Evolutionary conservation across 2,329 filamentous ascomycete species (phyloP).

Genomic region (Xylariaceae sp.): DNA sequence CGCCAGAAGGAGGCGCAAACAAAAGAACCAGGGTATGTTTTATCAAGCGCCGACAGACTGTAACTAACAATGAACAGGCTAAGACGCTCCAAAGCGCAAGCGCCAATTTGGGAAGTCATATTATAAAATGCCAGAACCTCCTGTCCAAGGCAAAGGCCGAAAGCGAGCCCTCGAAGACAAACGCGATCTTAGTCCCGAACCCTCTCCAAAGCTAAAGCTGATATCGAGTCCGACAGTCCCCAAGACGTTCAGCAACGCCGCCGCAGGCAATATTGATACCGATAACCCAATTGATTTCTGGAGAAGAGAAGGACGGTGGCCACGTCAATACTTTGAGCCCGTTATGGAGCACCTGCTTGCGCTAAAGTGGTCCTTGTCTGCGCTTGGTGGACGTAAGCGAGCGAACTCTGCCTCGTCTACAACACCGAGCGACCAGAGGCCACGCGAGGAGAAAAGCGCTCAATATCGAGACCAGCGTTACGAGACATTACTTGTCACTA

Average conservation of each 20-base stretch:
- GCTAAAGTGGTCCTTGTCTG: slow-evolving; percentile 37
- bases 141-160: slow-evolving; percentile 3
- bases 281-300: slow-evolving; percentile 28
- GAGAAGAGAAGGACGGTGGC: slow-evolving; percentile 29
- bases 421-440: slow-evolving; percentile 48
- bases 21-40: slow-evolving; percentile 19
- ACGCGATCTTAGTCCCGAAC: not conserved
- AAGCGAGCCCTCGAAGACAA: slow-evolving; percentile 15
- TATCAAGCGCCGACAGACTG: slow-evolving; percentile 1
- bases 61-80: slow-evolving; percentile 13
- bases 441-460: slow-evolving; percentile 46
- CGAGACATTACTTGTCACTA: slow-evolving; percentile 42
- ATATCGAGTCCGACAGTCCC: not conserved
- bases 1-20: slow-evolving; percentile 9
- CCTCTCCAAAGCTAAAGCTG: not conserved
- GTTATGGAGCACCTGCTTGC: slow-evolving; percentile 42
- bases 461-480: slow-evolving; percentile 47
- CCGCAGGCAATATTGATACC: slow-evolving; percentile 5
- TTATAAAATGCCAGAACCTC: slow-evolving; percentile 2
- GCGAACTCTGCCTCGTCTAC: slow-evolving; percentile 35
- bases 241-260: not conserved
- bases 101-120: slow-evolving; percentile 11
- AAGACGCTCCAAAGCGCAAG: slow-evolving; percentile 12
- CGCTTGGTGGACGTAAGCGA: slow-evolving; percentile 35
- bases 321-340: slow-evolving; percentile 16